These are phyloP conservation scores for Helianthus tuberosus DNA, from an alignment of 129 eudicot species.

Conservation along the genomic window DNA sequence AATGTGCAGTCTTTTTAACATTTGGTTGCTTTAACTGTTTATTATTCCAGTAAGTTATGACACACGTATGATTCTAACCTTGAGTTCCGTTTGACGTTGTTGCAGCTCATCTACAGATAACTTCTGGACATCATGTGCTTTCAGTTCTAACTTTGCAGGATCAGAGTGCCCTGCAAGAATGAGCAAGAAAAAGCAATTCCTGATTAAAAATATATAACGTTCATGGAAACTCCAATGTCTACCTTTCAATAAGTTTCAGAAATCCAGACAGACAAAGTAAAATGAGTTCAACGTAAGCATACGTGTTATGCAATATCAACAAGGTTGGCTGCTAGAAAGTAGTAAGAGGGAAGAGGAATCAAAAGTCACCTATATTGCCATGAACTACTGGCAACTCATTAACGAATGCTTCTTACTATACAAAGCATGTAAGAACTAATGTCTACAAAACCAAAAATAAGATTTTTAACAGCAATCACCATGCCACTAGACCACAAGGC, in stretches of 20 bases:
- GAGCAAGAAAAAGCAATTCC: constrained; percentile 3
- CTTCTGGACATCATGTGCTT: constrained; percentile 56
- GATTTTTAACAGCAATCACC: too few relatives aligned
- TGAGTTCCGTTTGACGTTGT: constrained; percentile 67
- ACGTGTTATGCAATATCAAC: neutral
- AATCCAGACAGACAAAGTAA: neutral
- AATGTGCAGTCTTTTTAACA: neutral
- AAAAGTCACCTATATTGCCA: too few relatives aligned
- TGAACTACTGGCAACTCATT: too few relatives aligned
- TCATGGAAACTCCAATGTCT: neutral
- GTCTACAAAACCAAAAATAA: too few relatives aligned
- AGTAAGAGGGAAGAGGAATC: neutral
- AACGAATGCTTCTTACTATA: too few relatives aligned
- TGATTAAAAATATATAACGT: constrained; percentile 10
- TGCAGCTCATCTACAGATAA: constrained; percentile 66
- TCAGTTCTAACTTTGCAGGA: constrained; percentile 66
- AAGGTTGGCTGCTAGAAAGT: neutral
- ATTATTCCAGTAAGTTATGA: neutral
- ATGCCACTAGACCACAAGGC: too few relatives aligned
- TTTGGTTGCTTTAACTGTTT: neutral
- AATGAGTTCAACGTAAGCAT: constrained; percentile 3
- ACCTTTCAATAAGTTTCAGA: neutral
- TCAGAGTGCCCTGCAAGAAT: constrained; percentile 76
- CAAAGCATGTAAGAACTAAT: too few relatives aligned
- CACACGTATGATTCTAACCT: constrained; percentile 47